phyloP scores from a whole-genome alignment of 305 asterid species.

The Fraxinus nigra region DNA sequence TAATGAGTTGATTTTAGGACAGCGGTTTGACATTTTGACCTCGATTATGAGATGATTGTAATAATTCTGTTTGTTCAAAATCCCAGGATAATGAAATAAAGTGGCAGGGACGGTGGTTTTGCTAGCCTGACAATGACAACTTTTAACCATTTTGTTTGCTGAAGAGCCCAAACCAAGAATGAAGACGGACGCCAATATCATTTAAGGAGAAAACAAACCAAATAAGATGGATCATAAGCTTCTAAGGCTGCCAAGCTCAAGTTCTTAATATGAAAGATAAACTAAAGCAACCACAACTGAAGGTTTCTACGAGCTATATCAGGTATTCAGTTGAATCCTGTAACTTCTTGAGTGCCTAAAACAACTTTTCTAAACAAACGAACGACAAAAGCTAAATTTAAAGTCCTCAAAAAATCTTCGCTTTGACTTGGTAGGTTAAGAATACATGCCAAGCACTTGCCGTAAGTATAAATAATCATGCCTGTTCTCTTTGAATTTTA shows the following conservation, averaged over 20 bases:
- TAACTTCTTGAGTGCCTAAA: neutral
- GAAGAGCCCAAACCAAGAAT: neutral
- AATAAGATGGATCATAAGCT: neutral
- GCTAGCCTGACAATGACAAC: neutral
- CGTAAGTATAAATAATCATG: neutral
- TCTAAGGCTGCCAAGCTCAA: neutral
- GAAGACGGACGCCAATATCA: neutral
- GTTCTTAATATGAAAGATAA: neutral
- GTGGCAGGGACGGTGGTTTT: neutral
- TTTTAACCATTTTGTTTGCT: too few relatives aligned
- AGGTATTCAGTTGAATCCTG: neutral
- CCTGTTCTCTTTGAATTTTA: neutral
- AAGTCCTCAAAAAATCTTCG: neutral
- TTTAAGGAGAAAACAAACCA: neutral
- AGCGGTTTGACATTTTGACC: neutral
- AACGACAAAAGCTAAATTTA: neutral
- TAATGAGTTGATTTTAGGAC: neutral
- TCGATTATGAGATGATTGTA: neutral
- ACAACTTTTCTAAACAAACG: neutral
- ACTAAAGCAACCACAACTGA: neutral
- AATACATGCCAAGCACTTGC: neutral
- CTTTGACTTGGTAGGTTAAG: neutral
- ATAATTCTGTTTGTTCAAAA: neutral
- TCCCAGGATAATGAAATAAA: neutral
- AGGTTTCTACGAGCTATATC: neutral